Base-by-base conservation (phyloP, 192 early-diverging fungal genomes). In the Spizellomyces sp. region DNA sequence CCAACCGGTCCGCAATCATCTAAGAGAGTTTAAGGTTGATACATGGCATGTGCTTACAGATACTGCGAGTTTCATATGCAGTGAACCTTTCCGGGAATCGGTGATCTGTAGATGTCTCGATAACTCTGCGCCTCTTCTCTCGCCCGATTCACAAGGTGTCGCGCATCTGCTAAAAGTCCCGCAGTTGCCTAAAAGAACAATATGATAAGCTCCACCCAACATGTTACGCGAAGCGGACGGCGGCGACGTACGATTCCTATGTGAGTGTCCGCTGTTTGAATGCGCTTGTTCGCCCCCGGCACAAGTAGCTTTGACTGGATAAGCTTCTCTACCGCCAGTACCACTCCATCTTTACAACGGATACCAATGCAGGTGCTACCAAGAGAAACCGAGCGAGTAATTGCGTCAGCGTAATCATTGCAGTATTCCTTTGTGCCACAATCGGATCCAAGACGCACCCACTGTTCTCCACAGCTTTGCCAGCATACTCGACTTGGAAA, bases 401-500 rank as follows among this genome's bases (percentile, higher is more conserved):
- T 10, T 5, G 12, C 21, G 52, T 57, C 42, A 27, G 36, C n/a
- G n/a, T n/a, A 9, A 74, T 59, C 10, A 58, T 8, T 66, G 46
- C 50, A 57, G n/a, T 12, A 36, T 0, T 36, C 3, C 27, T 36
- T 36, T 36, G 27, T 36, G 27, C 27, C 27, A 36, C 27, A 36
- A 36, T 36, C 3, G 27, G 27, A 36, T 3, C 27, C 27, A 36
- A 36, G 46, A 17, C 45, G 19, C 84, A 95, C 93, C 97, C 96
- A 80, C 94, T 95, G 87, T 98, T 98, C 73, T 99, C 96, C 9
- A 98, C 96, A 47, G 98, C 96, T 79, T 98, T 98, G 68, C 86
- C 79, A 45, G 98, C 98, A 76, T 99, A 99, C 84, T 99, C 98
- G 47, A 98, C 93, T 83, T 99, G 98, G 84, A 98, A 99, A 69